Conservation (phyloP, 768 basidiomycete genomes). For the Lactarius deliciosus region DNA sequence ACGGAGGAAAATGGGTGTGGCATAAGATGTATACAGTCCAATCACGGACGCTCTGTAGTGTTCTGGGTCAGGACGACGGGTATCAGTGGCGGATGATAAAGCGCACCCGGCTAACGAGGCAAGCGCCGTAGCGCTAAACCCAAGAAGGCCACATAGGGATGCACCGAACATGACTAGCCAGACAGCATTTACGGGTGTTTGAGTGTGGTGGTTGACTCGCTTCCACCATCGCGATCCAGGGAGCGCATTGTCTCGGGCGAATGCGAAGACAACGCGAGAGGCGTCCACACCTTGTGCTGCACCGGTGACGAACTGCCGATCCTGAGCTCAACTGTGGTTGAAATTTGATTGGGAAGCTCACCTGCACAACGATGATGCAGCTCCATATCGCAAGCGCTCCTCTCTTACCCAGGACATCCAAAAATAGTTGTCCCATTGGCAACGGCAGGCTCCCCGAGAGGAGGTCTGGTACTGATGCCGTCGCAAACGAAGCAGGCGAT, state of each 20-base stretch:
- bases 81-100: neutral
- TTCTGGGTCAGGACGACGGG: neutral
- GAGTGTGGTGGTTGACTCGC: conserved; percentile 53
- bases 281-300: conserved; percentile 76
- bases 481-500: conserved; percentile 68
- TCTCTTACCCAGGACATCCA: conserved; percentile 60
- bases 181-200: conserved; percentile 72
- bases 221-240: conserved; percentile 75
- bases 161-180: conserved; percentile 66
- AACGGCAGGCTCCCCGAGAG: conserved; percentile 53
- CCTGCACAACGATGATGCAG: conserved; percentile 64
- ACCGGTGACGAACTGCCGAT: conserved; percentile 60
- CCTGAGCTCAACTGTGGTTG: conserved; percentile 32
- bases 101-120: conserved; percentile 66
- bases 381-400: conserved; percentile 76
- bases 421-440: conserved; percentile 71
- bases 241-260: conserved; percentile 70
- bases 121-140: conserved; percentile 63
- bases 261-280: conserved; percentile 72
- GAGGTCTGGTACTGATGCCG: conserved; percentile 51
- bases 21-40: conserved; percentile 67
- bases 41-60: conserved; percentile 60
- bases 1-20: conserved; percentile 65
- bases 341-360: conserved; percentile 26
- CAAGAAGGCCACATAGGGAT: conserved; percentile 59